Conservation (phyloP, 305 asterid species). For the Solanum hybrid region DNA sequence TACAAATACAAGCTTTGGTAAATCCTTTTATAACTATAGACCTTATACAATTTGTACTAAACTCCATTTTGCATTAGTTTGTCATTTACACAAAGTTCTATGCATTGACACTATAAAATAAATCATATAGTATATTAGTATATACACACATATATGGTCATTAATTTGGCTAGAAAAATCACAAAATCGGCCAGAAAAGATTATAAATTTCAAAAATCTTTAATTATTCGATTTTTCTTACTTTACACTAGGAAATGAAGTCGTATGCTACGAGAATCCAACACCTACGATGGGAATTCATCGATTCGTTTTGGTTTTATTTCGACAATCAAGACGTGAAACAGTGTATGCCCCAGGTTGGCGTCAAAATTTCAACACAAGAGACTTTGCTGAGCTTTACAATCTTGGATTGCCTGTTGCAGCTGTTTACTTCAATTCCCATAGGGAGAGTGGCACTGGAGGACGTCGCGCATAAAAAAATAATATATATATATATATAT, state of each 20-base stretch:
- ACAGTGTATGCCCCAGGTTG: conserved; percentile 5
- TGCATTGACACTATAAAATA: neutral
- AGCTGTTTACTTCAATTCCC: conserved; percentile 1
- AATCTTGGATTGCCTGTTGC: conserved; percentile 9
- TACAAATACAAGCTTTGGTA: conserved; percentile 20
- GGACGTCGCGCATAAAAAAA: conserved; percentile 2
- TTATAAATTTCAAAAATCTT: neutral
- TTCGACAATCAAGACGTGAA: neutral
- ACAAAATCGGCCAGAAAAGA: neutral
- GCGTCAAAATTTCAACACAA: conserved; percentile 8
- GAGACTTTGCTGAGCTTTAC: conserved; percentile 11
- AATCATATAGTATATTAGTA: neutral
- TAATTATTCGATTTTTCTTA: neutral
- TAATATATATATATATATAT: neutral
- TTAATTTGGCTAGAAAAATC: neutral
- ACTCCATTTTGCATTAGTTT: neutral
- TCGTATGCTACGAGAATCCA: conserved; percentile 7
- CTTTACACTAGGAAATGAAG: neutral
- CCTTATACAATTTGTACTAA: neutral
- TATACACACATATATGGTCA: neutral
- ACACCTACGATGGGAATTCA: conserved; percentile 6
- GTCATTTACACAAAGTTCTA: neutral
- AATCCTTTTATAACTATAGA: neutral
- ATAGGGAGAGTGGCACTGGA: conserved; percentile 6
- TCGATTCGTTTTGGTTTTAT: conserved; percentile 3